Percentiles rank a stretch among this genome's conserved stretches.
Conservation (phyloP, 2,329 filamentous ascomycete species). For the Ascochyta viciae-villosae region DNA sequence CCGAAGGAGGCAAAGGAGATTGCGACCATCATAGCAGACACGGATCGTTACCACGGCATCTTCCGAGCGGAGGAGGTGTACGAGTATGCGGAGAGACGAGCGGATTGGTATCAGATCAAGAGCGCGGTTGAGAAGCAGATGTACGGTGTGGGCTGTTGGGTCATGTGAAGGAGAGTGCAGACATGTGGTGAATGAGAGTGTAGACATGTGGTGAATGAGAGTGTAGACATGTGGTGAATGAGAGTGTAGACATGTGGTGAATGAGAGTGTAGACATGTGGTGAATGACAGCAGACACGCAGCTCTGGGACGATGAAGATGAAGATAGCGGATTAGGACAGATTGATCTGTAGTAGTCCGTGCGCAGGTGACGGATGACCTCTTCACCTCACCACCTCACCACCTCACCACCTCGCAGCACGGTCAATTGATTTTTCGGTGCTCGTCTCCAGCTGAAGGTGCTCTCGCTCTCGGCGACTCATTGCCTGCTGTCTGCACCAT, state of each 20-base stretch:
- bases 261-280: too few relatives aligned
- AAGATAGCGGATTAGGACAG: constrained; percentile 23
- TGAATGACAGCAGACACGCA: not conserved
- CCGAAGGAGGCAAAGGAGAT: constrained; percentile 88
- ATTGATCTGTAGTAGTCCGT: not conserved
- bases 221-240: too few relatives aligned
- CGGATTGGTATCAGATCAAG: constrained; percentile 94
- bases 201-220: too few relatives aligned
- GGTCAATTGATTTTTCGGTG: constrained; percentile 1
- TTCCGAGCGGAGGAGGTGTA: constrained; percentile 97
- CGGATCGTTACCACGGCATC: constrained; percentile 86
- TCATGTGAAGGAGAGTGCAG: constrained; percentile 69
- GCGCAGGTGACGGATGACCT: constrained; percentile 1
- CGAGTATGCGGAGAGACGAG: constrained; percentile 91
- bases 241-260: too few relatives aligned
- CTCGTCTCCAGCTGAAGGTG: not conserved
- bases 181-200: too few relatives aligned
- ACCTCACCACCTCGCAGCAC: constrained; percentile 5
- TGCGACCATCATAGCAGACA: constrained; percentile 92
- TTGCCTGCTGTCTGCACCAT: not conserved
- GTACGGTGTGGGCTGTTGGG: constrained; percentile 88
- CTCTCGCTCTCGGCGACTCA: constrained; percentile 2
- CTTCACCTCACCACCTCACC: not conserved
- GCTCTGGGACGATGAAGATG: constrained; percentile 13
- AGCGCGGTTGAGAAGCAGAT: constrained; percentile 91